Evolutionary conservation across 1,139 yeast genomes (phyloP).

Genomic region (Martiniozyma asiatica): DNA sequence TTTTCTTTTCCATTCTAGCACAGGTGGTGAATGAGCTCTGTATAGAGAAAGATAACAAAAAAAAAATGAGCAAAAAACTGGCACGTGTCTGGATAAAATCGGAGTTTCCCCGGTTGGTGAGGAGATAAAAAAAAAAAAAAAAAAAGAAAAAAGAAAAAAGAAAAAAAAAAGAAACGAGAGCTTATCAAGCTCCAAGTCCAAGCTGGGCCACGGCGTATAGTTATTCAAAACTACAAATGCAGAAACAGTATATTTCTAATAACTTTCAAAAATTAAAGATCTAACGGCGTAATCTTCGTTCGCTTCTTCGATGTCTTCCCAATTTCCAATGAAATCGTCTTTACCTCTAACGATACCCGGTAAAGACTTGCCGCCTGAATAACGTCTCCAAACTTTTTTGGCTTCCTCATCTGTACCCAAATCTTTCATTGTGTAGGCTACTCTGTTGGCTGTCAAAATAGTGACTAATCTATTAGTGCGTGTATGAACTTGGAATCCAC

Average conservation of each 20-base stretch:
- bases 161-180: too few species aligned
- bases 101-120: too few species aligned
- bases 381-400: constrained; percentile 73
- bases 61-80: constrained; percentile 1
- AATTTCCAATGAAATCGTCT: constrained; percentile 74
- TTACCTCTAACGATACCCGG: constrained; percentile 92
- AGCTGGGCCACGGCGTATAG: too few species aligned
- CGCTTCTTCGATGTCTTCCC: constrained; percentile 72
- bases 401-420: constrained; percentile 85
- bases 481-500: constrained; percentile 76
- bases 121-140: too few species aligned
- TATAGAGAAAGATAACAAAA: background rate
- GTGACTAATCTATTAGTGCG: constrained; percentile 69
- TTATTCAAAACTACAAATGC: too few species aligned
- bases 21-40: too few species aligned
- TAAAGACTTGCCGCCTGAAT: constrained; percentile 58
- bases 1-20: too few species aligned
- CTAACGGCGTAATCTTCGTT: constrained; percentile 70
- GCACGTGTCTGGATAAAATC: too few species aligned
- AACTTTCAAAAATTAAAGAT: constrained; percentile 40
- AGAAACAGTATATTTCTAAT: too few species aligned
- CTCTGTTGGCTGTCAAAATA: constrained; percentile 63
- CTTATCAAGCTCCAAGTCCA: too few species aligned
- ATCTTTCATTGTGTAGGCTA: constrained; percentile 61
- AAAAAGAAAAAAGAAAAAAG: too few species aligned